Base-by-base conservation (phyloP, 2,329 filamentous ascomycete species). In the Cytospora piceicola region DNA sequence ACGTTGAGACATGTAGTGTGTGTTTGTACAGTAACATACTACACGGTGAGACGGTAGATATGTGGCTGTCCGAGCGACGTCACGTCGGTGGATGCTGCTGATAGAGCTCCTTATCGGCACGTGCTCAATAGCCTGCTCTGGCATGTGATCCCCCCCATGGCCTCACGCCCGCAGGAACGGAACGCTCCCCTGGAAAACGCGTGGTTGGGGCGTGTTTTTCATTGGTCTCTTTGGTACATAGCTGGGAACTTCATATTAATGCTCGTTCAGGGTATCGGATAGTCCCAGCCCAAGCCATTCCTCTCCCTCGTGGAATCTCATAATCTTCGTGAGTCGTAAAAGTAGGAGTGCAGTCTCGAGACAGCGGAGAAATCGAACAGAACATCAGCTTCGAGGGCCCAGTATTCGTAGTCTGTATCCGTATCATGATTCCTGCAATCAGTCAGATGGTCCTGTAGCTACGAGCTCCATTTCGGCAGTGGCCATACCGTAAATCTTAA, bases 41-140 rank as follows among this genome's bases (percentile, higher is more conserved):
- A 34, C 7, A 34, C 7, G 32, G 34, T 14, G 34, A 12, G 11
- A 36, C 34, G 11, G 7, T 2, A 11, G 34, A 1, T 12, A 24
- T 49, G 46, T 14, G 24, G 11, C n/a, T 12, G 46, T 49, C 46
- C 46, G 11, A 8, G 9, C 46, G 46, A 49, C 46, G 46, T 49
- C 46, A 49, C 46, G 22, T 4, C 46, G n/a, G n/a, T 46, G n/a
- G 20, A 20, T n/a, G 46, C 20, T 20, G 39, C 39, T 49, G n/a
- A 49, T 49, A 49, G 24, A n/a, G n/a, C 46, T 22, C 46, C 46
- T 49, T 49, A 49, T 49, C 46, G 46, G 46, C 46, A 49, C 46
- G 46, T 49, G 46, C 46, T 46, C 5, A 46, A 22, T 7, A 46
- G 7, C 20, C 46, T 49, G n/a, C n/a, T 49, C 46, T 49, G 46